Percentiles rank a stretch among this genome's conserved stretches.
These are phyloP conservation scores for Paecilomyces variotii DNA, from an alignment of 2,329 filamentous ascomycete genomes.

Conservation along the genomic window DNA sequence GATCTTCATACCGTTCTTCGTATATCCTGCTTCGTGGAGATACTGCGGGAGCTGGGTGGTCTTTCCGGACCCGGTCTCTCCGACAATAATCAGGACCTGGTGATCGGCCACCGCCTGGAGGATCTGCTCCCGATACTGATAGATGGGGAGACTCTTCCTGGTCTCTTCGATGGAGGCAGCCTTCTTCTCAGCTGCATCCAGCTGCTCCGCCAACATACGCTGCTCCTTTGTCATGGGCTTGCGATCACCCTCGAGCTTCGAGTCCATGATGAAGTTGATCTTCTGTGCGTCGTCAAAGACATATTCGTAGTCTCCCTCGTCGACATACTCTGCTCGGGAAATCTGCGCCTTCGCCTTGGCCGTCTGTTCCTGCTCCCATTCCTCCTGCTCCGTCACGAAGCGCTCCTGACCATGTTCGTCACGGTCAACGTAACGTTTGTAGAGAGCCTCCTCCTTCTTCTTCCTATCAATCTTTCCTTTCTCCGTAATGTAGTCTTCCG, in stretches of 20 bases:
- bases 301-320: constrained; percentile 81
- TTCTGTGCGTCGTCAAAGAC: constrained; percentile 86
- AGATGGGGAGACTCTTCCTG: constrained; percentile 82
- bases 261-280: constrained; percentile 75
- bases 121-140: constrained; percentile 76
- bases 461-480: constrained; percentile 82
- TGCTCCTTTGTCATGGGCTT: constrained; percentile 71
- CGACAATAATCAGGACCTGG: constrained; percentile 85
- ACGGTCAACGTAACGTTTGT: constrained; percentile 80
- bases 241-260: constrained; percentile 62
- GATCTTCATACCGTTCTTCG: constrained; percentile 73
- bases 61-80: constrained; percentile 91
- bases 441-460: constrained; percentile 82
- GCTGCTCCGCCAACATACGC: constrained; percentile 65
- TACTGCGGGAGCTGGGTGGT: constrained; percentile 94
- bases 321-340: constrained; percentile 61
- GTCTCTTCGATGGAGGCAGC: constrained; percentile 85
- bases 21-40: constrained; percentile 83
- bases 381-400: constrained; percentile 87
- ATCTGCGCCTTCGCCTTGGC: constrained; percentile 84
- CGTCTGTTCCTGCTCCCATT: constrained; percentile 89
- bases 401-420: constrained; percentile 83
- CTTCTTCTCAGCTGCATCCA: constrained; percentile 83
- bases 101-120: constrained; percentile 77
- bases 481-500: constrained; percentile 90